These are phyloP conservation scores for Pyrenophora teres DNA, from an alignment of 2,329 filamentous ascomycete genomes.

Conservation along the genomic window DNA sequence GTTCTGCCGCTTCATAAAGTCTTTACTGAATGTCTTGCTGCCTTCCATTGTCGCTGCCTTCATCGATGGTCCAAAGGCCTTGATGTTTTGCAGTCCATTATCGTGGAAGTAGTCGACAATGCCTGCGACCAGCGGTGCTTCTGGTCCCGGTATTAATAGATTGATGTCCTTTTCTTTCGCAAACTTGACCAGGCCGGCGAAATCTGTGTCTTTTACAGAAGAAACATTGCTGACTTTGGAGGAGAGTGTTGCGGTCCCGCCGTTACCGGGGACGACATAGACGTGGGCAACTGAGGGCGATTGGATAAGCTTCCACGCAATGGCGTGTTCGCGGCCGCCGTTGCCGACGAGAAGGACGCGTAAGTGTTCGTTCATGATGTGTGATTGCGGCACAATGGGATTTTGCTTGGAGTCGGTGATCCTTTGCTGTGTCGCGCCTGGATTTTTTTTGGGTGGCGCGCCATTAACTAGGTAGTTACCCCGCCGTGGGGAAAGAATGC, in stretches of 20 bases:
- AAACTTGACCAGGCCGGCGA: constrained; percentile 74
- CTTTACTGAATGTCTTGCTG: constrained; percentile 95
- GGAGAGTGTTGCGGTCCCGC: constrained; percentile 66
- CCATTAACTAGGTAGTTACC: constrained; percentile 4
- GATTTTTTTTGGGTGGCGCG: constrained; percentile 23
- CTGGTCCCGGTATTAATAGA: constrained; percentile 86
- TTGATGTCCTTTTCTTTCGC: constrained; percentile 75
- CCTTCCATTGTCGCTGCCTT: constrained; percentile 90
- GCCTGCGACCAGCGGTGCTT: constrained; percentile 90
- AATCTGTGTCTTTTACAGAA: constrained; percentile 74
- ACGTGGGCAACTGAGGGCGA: constrained; percentile 80
- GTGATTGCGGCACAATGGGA: not conserved
- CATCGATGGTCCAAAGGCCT: constrained; percentile 83
- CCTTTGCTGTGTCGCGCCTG: constrained; percentile 5
- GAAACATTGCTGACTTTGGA: constrained; percentile 67
- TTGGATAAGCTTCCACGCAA: constrained; percentile 91
- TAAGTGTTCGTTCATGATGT: constrained; percentile 34
- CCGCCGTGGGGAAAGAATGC: constrained; percentile 26
- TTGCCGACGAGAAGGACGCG: constrained; percentile 83
- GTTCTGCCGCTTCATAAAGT: constrained; percentile 90
- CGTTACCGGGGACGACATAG: constrained; percentile 74
- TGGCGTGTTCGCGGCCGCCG: constrained; percentile 90
- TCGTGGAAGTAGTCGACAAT: constrained; percentile 79
- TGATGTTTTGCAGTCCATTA: constrained; percentile 59
- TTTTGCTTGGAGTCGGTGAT: not conserved